Conservation (phyloP, 768 basidiomycete species). For the Boletus coccyginus region DNA sequence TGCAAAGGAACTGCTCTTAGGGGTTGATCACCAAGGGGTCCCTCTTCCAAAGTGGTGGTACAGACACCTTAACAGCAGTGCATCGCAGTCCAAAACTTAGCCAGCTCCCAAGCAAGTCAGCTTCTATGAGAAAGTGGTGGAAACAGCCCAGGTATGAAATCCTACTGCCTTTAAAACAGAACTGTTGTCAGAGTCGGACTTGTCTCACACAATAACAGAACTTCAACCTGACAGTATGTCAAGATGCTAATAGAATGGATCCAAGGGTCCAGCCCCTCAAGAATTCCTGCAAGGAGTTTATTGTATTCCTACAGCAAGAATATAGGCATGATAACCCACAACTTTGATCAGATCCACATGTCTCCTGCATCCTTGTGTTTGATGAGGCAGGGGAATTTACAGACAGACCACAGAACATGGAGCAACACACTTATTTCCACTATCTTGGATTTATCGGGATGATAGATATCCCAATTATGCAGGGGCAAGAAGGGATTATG, state of each 20-base stretch:
- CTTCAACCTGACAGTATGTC: no score
- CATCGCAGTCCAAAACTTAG: fast-evolving
- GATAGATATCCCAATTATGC: no score
- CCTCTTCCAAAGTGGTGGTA: neutral
- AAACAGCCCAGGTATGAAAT: neutral
- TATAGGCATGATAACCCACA: neutral
- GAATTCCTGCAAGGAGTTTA: neutral
- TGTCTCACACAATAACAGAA: neutral
- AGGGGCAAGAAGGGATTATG: no score
- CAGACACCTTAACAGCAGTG: neutral
- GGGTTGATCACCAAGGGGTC: neutral
- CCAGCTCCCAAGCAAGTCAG: neutral
- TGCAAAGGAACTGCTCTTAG: neutral
- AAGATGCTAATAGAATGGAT: no score
- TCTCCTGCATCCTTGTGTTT: neutral
- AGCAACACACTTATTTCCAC: neutral
- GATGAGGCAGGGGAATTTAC: neutral
- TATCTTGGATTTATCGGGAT: no score
- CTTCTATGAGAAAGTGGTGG: neutral
- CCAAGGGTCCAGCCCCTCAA: neutral
- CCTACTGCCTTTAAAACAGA: neutral
- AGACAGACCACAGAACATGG: neutral
- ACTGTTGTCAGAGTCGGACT: neutral
- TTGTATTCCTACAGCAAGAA: neutral
- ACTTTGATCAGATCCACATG: neutral